Base-by-base conservation (phyloP, 1,139 yeast species). In the Saccharomyces hybrid region DNA sequence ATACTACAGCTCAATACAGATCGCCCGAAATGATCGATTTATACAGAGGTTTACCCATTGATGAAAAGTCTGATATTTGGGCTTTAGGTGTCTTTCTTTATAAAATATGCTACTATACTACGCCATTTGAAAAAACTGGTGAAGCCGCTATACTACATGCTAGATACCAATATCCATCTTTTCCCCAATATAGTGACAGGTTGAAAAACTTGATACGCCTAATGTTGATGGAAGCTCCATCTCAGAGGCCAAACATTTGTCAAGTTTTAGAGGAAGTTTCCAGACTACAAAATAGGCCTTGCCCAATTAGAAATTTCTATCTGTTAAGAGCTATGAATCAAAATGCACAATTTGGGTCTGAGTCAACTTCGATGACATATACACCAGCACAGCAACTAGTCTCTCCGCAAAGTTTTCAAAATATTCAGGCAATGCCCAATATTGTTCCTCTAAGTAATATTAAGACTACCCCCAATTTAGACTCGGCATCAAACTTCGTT, bases 11-110 rank as follows among this genome's bases (percentile, higher is more conserved):
- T 0, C 95, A 86, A 67, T 86, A 86, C 63, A 73, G 95, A 55
- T 76, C 88, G 0, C 95, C 95, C 0, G 95, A 86, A 68, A 86
- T 86, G 93, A 76, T 86, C 51, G 91, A 86, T 63, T 75, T 86
- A 50, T 80, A 81, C 61, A 73, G 84, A 53, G 84, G 86, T 1
- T 73, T 78, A 51, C 84, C 90, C 4, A 83, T 86, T 32, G 88
- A 86, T 67, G 88, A 85, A 61, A 85, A 84, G 68, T 78, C 87
- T 4, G 95, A 86, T 69, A 82, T 86, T 38, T 86, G 95, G 95
- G 95, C 95, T 0, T 71, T 86, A 44, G 95, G 95, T 9, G 86
- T 88, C 34, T 85, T 86, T 61, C 71, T 86, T 29, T 86, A 84
- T 72, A 86, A 86, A 64, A 70, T 86, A 54, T 85, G 93, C 68